Evolutionary conservation across 1,139 yeast species (phyloP).

Genomic region (Candida buenavistaensis): DNA sequence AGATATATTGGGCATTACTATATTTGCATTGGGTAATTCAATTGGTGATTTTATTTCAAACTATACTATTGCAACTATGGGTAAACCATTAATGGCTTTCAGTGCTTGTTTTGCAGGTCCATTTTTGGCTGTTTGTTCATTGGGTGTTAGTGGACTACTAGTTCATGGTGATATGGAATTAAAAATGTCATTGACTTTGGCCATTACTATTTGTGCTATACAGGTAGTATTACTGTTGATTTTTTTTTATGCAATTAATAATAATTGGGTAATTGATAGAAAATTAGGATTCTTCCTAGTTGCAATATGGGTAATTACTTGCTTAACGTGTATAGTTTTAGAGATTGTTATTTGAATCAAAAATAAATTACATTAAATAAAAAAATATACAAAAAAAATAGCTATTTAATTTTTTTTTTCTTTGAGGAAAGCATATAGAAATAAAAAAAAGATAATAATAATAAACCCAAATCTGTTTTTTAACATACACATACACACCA

Average conservation of each 20-base stretch:
- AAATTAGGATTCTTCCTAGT: constrained; percentile 56
- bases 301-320: constrained; percentile 55
- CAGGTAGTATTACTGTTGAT: too few relatives aligned
- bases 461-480: background rate
- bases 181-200: constrained; percentile 26
- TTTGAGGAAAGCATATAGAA: background rate
- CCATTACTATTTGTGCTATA: constrained; percentile 52
- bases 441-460: background rate
- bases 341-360: constrained; percentile 15
- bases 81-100: constrained; percentile 88
- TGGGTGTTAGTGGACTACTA: constrained; percentile 61
- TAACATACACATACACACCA: background rate
- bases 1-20: constrained; percentile 78
- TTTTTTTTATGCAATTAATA: too few relatives aligned
- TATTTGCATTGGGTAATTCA: constrained; percentile 92
- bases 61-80: constrained; percentile 78
- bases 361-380: background rate
- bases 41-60: constrained; percentile 88
- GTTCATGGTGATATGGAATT: constrained; percentile 22
- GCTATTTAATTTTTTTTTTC: too few relatives aligned
- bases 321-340: constrained; percentile 35
- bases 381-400: background rate
- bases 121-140: constrained; percentile 47
- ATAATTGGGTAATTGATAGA: constrained; percentile 65
- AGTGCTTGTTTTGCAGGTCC: constrained; percentile 98